Percentiles rank a stretch among this genome's conserved stretches.
Conservation (phyloP, 2,329 filamentous ascomycete species). For the Colletotrichum sp. region DNA sequence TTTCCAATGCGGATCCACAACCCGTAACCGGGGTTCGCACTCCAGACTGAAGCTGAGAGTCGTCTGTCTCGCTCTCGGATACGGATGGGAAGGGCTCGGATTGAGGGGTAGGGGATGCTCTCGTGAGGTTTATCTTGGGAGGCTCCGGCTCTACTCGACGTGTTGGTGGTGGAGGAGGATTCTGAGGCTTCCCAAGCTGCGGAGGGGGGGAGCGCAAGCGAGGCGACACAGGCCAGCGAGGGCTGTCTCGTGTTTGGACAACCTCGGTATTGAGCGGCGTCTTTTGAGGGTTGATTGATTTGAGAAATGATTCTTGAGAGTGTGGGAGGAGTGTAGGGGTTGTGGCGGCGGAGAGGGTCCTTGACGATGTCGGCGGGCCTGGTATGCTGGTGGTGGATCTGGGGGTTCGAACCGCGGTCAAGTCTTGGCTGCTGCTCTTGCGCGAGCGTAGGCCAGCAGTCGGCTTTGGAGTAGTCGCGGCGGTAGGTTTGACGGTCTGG, state of each 20-base stretch:
- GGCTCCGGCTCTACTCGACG: conserved; percentile 55
- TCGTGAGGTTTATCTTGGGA: conserved; percentile 58
- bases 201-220: conserved; percentile 80
- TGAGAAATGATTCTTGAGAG: conserved; percentile 63
- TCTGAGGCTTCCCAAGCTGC: conserved; percentile 48
- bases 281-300: conserved; percentile 70
- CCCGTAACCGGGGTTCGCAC: conserved; percentile 62
- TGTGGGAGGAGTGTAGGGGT: conserved; percentile 69
- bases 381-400: conserved; percentile 57
- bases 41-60: conserved; percentile 52
- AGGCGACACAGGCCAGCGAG: conserved; percentile 79
- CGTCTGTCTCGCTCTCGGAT: conserved; percentile 59
- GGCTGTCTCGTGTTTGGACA: conserved; percentile 52
- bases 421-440: conserved; percentile 68
- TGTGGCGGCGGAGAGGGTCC: conserved; percentile 70
- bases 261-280: conserved; percentile 50
- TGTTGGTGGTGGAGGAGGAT: conserved; percentile 37
- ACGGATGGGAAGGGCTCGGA: conserved; percentile 38
- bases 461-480: conserved; percentile 32
- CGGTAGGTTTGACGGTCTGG: conserved; percentile 38
- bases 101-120: conserved; percentile 50
- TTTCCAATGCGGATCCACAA: conserved; percentile 74
- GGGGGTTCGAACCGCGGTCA: conserved; percentile 62
- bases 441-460: conserved; percentile 56
- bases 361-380: conserved; percentile 66